These are phyloP conservation scores for Beauveria sp. DNA, from an alignment of 2,329 filamentous ascomycete species.

Conservation along the genomic window DNA sequence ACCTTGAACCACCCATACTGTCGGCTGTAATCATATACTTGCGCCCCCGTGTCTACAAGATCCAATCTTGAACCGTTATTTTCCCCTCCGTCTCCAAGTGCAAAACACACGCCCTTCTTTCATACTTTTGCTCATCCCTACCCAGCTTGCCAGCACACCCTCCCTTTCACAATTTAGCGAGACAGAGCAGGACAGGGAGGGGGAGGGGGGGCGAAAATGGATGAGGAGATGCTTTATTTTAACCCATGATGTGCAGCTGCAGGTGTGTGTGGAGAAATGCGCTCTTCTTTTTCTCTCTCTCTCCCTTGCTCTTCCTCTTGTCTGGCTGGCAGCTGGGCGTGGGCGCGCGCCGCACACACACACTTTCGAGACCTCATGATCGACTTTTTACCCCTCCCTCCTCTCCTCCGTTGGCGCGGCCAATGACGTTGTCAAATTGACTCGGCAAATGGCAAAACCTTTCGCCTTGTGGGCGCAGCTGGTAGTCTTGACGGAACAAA, in stretches of 20 bases:
- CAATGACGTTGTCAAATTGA: not conserved
- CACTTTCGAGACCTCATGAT: constrained; percentile 9
- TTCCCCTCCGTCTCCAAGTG: too few relatives aligned
- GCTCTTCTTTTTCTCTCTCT: not conserved
- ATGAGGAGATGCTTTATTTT: not conserved
- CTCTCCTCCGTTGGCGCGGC: not conserved
- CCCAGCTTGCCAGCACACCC: too few relatives aligned
- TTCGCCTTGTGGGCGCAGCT: not conserved
- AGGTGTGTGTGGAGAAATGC: constrained; percentile 5
- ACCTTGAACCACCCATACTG: too few relatives aligned
- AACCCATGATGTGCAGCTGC: constrained; percentile 8
- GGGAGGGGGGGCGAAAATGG: not conserved
- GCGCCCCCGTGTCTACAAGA: too few relatives aligned
- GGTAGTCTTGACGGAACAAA: not conserved
- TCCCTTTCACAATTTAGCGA: not conserved
- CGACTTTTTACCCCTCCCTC: not conserved
- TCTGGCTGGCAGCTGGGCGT: not conserved
- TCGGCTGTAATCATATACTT: too few relatives aligned
- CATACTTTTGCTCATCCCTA: too few relatives aligned
- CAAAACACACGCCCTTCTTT: too few relatives aligned
- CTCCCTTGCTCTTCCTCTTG: not conserved
- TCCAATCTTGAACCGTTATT: too few relatives aligned
- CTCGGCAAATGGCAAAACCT: not conserved
- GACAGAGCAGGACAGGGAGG: not conserved
- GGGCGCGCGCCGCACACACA: not conserved